Percentiles rank a stretch among this genome's conserved stretches.
phyloP scores from a whole-genome alignment of 108 stramenopile species.

The Nitzschia inconspicua region DNA sequence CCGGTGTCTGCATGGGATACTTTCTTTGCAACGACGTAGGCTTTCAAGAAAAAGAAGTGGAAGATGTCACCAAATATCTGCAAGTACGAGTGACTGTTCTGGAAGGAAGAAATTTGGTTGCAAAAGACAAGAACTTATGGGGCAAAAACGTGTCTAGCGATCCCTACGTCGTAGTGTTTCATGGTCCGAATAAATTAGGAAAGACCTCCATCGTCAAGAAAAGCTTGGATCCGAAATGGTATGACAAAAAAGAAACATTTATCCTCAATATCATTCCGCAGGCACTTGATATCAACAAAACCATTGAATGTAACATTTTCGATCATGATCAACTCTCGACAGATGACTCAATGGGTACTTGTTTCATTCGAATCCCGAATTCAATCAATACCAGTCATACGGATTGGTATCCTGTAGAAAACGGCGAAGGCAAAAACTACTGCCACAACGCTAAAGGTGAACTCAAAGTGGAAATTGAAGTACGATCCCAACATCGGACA shows the following conservation, averaged over 20 bases:
- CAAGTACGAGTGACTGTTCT: neutral
- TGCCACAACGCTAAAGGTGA: constrained; percentile 13
- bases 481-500: too few species aligned
- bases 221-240: constrained; percentile 8
- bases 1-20: neutral
- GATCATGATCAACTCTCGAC: constrained; percentile 12
- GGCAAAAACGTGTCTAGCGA: constrained; percentile 1
- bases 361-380: constrained; percentile 6
- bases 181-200: constrained; percentile 9
- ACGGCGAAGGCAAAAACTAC: constrained; percentile 9
- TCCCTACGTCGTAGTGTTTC: constrained; percentile 7
- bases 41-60: neutral
- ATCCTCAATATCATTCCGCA: constrained; percentile 2
- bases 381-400: neutral
- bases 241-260: neutral
- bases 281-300: constrained; percentile 10
- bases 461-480: constrained; percentile 21
- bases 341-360: constrained; percentile 21
- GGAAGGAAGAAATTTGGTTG: constrained; percentile 9
- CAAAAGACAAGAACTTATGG: constrained; percentile 9
- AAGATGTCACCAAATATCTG: neutral
- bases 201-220: constrained; percentile 9
- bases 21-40: neutral
- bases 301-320: constrained; percentile 2
- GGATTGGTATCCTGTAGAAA: constrained; percentile 14